Base-by-base conservation (phyloP, 345 rosid genomes). In the Brassica carinata region DNA sequence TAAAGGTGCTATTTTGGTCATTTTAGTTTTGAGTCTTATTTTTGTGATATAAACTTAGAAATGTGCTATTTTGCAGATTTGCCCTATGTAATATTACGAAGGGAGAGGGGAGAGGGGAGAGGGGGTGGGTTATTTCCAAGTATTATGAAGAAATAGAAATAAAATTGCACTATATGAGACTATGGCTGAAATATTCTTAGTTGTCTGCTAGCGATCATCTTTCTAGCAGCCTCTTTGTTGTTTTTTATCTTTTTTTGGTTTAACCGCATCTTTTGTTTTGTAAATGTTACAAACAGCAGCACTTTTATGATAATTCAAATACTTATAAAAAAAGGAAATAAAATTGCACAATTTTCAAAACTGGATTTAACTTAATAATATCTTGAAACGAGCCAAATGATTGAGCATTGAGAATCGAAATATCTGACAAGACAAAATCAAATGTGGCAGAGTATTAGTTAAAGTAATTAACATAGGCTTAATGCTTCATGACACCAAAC, bases 331-430 rank as follows among this genome's bases (percentile, higher is more conserved):
- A 40, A 40, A 40, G 59, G 6, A 38, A 34, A 67, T 66, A 8
- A 31, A n/a, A 68, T 9, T 72, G 68, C 70, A 45, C 75, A 59
- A 74, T 10, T 15, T 69, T 74, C 71, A 75, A 75, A 69, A 70
- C 17, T 81, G 73, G 4, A 53, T 53, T 75, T 53, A 53, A 18
- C 67, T 71, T 69, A 63, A 34, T 6, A 75, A 70, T 73, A 72
- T 70, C 27, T 72, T 66, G 64, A 71, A 77, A 81, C 69, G 69
- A 66, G n/a, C 77, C 59, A 76, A 71, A 81, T 81, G 84, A 81
- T 81, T 81, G 77, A 76, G 67, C 68, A 71, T 65, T 43, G 80
- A 76, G 77, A 81, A 71, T 71, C 58, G 74, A 45, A 71, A 76
- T 76, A 65, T 76, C 81, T 81, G 81, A 81, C 84, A 71, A 55